These are phyloP conservation scores for Aegilops speltoides DNA, from an alignment of 176 grass and related monocot species.

Conservation along the genomic window DNA sequence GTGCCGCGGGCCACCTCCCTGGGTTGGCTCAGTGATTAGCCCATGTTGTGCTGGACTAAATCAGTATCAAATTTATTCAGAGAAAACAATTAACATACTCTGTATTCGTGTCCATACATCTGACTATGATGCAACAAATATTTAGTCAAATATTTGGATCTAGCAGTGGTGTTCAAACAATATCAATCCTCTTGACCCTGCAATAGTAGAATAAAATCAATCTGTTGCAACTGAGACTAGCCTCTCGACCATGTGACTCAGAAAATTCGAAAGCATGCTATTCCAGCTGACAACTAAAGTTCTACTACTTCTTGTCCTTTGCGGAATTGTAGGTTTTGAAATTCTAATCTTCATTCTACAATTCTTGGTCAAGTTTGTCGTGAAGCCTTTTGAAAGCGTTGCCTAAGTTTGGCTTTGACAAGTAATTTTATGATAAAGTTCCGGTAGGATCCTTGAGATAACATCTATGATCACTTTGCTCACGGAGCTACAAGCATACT, in stretches of 20 bases:
- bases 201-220: background rate
- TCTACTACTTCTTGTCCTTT: background rate
- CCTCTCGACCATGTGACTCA: background rate
- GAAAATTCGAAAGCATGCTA: slow-evolving; percentile 14
- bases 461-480: background rate
- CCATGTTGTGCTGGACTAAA: background rate
- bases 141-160: background rate
- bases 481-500: background rate
- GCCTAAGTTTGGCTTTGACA: background rate
- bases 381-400: background rate
- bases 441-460: background rate
- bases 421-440: background rate
- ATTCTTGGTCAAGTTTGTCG: background rate
- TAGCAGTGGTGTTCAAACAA: background rate
- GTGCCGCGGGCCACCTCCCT: no score
- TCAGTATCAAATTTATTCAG: background rate
- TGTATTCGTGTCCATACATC: background rate
- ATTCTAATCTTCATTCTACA: background rate
- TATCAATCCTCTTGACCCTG: background rate
- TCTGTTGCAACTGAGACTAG: background rate
- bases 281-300: background rate
- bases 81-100: background rate
- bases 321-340: background rate
- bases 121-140: background rate
- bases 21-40: no score